phyloP scores from a whole-genome alignment of 208 protist genomes.

The Crithidia fasciculata region DNA sequence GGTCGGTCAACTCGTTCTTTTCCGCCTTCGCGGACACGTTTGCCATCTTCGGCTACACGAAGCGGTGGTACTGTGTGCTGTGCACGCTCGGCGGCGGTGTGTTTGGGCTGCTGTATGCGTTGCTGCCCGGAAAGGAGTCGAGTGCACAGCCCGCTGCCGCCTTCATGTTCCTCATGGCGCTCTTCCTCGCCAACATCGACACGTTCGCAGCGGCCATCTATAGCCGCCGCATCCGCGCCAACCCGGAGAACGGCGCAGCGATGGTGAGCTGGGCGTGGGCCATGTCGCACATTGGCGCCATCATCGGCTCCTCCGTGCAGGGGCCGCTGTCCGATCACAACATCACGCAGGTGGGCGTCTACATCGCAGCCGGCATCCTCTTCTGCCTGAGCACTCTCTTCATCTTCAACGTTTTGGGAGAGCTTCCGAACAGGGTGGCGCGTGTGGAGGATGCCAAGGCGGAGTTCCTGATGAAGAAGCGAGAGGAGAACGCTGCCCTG shows the following conservation, averaged over 20 bases:
- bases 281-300: constrained; percentile 40
- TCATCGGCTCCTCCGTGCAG: constrained; percentile 44
- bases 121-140: constrained; percentile 41
- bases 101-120: constrained; percentile 49
- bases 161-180: constrained; percentile 55
- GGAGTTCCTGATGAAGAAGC: constrained; percentile 21
- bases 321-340: constrained; percentile 60
- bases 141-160: constrained; percentile 40
- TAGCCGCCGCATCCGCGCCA: constrained; percentile 55
- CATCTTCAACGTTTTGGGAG: constrained; percentile 63
- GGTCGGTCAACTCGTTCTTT: constrained; percentile 65
- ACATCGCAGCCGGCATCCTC: constrained; percentile 46
- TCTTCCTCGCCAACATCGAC: constrained; percentile 64
- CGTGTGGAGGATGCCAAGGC: constrained; percentile 41
- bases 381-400: constrained; percentile 48
- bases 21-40: constrained; percentile 66
- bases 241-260: constrained; percentile 40
- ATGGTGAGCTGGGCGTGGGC: constrained; percentile 74
- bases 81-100: constrained; percentile 45
- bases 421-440: constrained; percentile 48
- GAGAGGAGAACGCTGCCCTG: constrained; percentile 15
- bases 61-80: constrained; percentile 70
- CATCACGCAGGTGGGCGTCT: constrained; percentile 42
- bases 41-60: constrained; percentile 71
- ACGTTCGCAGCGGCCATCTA: constrained; percentile 71